A percentile compares a stretch with the other conserved stretches of the same genome.
These are phyloP conservation scores for Pisolithus sp. DNA, from an alignment of 768 basidiomycete genomes.

Conservation along the genomic window DNA sequence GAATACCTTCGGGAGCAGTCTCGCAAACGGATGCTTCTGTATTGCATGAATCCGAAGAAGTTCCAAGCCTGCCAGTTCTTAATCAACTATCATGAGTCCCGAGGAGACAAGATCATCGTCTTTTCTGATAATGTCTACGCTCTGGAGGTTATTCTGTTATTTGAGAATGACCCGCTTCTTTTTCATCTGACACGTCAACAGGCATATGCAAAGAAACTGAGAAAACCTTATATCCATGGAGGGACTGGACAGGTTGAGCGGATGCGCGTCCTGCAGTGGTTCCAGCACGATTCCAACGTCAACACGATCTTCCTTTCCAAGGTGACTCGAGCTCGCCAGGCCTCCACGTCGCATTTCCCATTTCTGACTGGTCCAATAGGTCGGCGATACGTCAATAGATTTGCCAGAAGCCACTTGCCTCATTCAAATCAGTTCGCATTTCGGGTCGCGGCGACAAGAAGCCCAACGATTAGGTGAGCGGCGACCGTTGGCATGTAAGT, in stretches of 20 bases:
- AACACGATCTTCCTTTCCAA: slow-evolving; percentile 99
- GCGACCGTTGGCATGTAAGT: slow-evolving; percentile 7
- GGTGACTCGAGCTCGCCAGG: slow-evolving; percentile 35
- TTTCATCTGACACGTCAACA: slow-evolving; percentile 21
- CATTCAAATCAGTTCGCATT: slow-evolving; percentile 99
- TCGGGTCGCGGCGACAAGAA: slow-evolving; percentile 96
- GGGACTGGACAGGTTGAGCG: slow-evolving; percentile 92
- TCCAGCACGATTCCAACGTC: slow-evolving; percentile 91
- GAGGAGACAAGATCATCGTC: slow-evolving; percentile 98
- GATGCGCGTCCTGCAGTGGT: slow-evolving; percentile 90
- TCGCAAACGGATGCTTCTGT: slow-evolving; percentile 90
- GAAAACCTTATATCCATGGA: slow-evolving; percentile 94
- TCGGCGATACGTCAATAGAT: slow-evolving; percentile 98
- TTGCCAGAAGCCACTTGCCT: slow-evolving; percentile 98
- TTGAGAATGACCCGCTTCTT: not conserved
- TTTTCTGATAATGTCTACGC: slow-evolving; percentile 99
- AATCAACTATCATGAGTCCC: slow-evolving; percentile 95
- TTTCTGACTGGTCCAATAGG: slow-evolving; percentile 38
- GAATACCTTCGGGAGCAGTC: slow-evolving; percentile 93
- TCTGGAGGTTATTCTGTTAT: slow-evolving; percentile 61
- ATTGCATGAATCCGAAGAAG: slow-evolving; percentile 99
- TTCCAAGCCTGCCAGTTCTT: slow-evolving; percentile 99
- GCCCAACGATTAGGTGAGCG: slow-evolving; percentile 84
- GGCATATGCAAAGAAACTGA: slow-evolving; percentile 91
- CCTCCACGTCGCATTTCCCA: slow-evolving; percentile 7